Conservation (phyloP, 768 basidiomycete genomes). For the Exidia glandulosa region DNA sequence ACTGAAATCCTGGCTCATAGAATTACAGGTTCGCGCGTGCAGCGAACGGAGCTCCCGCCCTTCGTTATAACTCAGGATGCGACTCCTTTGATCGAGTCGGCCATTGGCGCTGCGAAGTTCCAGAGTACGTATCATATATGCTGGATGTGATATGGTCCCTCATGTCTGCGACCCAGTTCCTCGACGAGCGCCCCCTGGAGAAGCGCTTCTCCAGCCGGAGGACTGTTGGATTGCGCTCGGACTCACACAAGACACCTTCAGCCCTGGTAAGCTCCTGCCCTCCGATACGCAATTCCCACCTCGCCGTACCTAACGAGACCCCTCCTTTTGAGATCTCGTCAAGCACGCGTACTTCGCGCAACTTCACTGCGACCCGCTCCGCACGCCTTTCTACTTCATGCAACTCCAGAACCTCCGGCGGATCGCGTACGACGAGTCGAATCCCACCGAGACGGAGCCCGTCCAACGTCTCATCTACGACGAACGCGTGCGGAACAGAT, state of each 20-base stretch:
- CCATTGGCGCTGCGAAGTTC: not conserved
- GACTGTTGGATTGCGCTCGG: not conserved
- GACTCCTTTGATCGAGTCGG: not conserved
- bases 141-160: not conserved
- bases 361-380: not conserved
- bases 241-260: not conserved
- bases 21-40: not conserved
- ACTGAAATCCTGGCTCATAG: not conserved
- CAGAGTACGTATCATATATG: not conserved
- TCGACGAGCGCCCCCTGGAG: not conserved
- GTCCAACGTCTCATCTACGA: not conserved
- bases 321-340: not conserved
- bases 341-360: not conserved
- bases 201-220: not conserved
- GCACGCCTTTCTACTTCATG: not conserved
- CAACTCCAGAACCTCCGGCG: not conserved
- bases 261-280: not conserved
- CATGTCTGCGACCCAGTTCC: not conserved
- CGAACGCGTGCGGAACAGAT: not conserved
- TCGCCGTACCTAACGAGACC: not conserved
- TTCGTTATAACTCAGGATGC: not conserved
- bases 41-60: not conserved
- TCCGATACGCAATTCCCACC: not conserved
- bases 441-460: not conserved
- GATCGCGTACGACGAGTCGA: not conserved